Conservation (phyloP, 345 rosid species). For the Pseudoturritis turrita region DNA sequence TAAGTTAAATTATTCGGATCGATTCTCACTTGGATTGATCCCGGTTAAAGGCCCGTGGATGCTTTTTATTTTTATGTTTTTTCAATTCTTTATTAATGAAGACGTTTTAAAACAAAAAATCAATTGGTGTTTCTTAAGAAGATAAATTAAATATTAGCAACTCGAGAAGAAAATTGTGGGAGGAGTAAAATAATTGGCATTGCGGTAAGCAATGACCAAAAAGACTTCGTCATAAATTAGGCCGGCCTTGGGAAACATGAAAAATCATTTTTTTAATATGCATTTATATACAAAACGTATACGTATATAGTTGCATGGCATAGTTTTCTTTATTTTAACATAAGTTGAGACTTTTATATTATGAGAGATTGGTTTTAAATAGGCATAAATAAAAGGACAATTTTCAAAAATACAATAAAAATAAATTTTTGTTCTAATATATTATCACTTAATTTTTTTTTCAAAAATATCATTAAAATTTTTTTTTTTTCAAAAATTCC, state of each 20-base stretch:
- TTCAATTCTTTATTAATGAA: too few relatives aligned
- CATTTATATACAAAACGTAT: neutral
- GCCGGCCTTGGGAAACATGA: conserved; percentile 17
- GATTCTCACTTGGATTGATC: too few relatives aligned
- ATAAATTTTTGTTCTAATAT: too few relatives aligned
- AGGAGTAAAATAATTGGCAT: conserved; percentile 1
- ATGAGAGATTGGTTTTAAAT: neutral
- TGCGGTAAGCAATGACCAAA: conserved; percentile 29
- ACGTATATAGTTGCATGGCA: conserved; percentile 16
- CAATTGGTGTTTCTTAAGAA: neutral
- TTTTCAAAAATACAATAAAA: too few relatives aligned
- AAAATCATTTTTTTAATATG: neutral
- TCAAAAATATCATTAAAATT: too few relatives aligned
- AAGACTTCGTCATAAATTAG: conserved; percentile 14
- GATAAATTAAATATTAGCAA: neutral
- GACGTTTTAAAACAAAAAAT: too few relatives aligned
- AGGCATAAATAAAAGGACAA: too few relatives aligned
- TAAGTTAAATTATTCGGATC: too few relatives aligned
- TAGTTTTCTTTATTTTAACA: neutral
- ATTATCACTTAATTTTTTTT: too few relatives aligned
- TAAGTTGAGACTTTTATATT: neutral
- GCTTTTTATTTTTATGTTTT: too few relatives aligned
- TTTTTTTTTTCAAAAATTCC: too few relatives aligned
- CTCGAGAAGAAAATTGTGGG: conserved; percentile 6
- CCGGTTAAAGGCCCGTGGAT: too few relatives aligned